These are phyloP conservation scores for Spergularia bocconei DNA, from an alignment of 148 eudicot species.

Conservation along the genomic window DNA sequence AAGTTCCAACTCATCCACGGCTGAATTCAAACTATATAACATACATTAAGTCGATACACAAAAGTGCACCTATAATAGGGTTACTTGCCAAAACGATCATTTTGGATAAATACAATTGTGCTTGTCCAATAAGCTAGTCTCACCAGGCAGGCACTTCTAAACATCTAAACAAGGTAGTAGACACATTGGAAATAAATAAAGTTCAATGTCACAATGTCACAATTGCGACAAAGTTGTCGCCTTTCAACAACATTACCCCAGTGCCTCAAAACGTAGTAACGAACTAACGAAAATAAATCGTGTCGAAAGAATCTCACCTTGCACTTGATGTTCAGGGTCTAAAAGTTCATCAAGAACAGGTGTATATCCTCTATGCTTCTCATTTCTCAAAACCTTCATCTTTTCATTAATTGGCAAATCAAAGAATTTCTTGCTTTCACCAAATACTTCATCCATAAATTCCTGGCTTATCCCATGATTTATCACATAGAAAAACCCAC, in stretches of 20 bases:
- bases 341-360: conserved; percentile 78
- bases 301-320: conserved; percentile 44
- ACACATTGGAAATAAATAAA: neutral
- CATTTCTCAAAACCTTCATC: conserved; percentile 79
- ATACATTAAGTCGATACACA: too few relatives aligned
- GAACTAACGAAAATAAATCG: neutral
- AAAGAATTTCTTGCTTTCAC: conserved; percentile 72
- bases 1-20: neutral
- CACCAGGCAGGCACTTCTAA: neutral
- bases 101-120: neutral
- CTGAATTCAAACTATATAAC: too few relatives aligned
- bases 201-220: neutral
- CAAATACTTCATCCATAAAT: conserved; percentile 84
- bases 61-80: neutral
- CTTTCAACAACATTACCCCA: too few relatives aligned
- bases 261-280: neutral
- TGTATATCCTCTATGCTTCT: conserved; percentile 84
- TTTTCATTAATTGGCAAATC: conserved; percentile 69
- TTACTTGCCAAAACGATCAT: neutral
- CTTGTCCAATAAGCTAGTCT: neutral
- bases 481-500: conserved; percentile 87
- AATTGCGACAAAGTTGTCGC: neutral
- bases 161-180: too few relatives aligned
- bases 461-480: conserved; percentile 89
- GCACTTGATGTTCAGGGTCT: conserved; percentile 72